phyloP scores from a whole-genome alignment of 75 land plant species.

The Cupressus sempervirens region DNA sequence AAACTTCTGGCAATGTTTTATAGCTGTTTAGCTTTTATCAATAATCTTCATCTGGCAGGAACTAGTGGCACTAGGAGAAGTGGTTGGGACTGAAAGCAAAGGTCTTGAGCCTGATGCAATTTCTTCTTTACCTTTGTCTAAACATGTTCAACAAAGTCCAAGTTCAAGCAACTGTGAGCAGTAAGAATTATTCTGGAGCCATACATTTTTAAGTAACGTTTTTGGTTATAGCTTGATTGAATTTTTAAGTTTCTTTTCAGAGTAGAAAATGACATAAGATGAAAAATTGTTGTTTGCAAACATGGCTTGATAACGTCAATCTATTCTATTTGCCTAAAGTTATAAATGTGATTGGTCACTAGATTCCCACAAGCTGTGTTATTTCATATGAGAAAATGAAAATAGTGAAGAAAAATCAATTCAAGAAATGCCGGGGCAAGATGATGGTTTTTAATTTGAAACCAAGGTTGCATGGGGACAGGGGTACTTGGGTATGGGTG shows the following conservation, averaged over 20 bases:
- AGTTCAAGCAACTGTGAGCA: conserved; percentile 44
- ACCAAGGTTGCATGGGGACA: too few relatives aligned
- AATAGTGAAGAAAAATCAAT: too few relatives aligned
- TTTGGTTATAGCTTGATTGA: neutral
- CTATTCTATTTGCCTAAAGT: neutral
- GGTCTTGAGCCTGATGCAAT: conserved; percentile 70
- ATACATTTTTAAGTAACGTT: neutral
- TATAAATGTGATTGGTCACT: neutral
- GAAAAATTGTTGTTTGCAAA: neutral
- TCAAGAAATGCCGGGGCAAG: neutral
- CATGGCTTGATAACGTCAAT: neutral
- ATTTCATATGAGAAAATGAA: too few relatives aligned
- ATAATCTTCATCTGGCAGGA: conserved; percentile 39
- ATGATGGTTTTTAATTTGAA: neutral
- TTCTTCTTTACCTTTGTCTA: conserved; percentile 65
- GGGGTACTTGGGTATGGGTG: too few relatives aligned
- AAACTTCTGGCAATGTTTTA: conserved; percentile 50
- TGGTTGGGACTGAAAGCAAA: conserved; percentile 83
- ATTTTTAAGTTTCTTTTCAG: neutral
- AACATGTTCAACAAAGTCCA: conserved; percentile 32
- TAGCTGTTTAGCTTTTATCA: neutral
- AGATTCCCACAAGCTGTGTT: neutral
- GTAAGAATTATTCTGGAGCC: conserved; percentile 21
- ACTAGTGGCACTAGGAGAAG: conserved; percentile 81
- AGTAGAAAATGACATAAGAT: neutral